Conservation (phyloP, 352 stramenopile genomes). For the Aphanomyces astaci region DNA sequence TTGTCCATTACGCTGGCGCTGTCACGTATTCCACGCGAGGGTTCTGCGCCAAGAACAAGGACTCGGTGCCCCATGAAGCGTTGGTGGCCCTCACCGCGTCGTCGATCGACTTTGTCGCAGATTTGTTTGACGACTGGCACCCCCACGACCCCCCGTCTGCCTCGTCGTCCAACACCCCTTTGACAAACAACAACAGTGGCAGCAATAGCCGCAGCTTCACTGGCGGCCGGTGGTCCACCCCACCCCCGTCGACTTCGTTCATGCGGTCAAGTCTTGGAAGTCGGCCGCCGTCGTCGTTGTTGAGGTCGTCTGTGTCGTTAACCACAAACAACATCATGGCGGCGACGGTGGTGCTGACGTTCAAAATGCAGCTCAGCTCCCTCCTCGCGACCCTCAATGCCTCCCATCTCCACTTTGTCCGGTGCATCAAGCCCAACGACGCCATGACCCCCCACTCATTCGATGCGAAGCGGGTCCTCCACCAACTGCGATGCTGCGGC, state of each 20-base stretch:
- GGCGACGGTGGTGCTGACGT: conserved; percentile 83
- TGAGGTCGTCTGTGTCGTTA: conserved; percentile 40
- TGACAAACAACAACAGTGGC: background rate
- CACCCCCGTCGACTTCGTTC: background rate
- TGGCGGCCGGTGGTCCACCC: background rate
- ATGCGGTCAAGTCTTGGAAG: background rate
- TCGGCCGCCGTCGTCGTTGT: conserved; percentile 63
- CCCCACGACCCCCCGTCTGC: conserved; percentile 31
- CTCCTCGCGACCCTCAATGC: conserved; percentile 92
- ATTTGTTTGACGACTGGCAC: conserved; percentile 77
- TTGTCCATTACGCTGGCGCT: conserved; percentile 79
- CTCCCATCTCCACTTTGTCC: conserved; percentile 90
- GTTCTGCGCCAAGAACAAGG: conserved; percentile 88
- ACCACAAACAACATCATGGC: conserved; percentile 35
- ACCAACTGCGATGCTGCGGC: conserved; percentile 81
- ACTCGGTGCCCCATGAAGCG: conserved; percentile 78
- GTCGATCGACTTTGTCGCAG: conserved; percentile 51
- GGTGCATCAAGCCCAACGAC: conserved; percentile 87
- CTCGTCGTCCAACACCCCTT: too few relatives aligned
- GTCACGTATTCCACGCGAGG: conserved; percentile 74
- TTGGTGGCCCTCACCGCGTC: conserved; percentile 65
- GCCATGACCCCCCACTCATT: conserved; percentile 51
- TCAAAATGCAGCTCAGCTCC: conserved; percentile 88
- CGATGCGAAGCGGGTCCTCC: conserved; percentile 53
- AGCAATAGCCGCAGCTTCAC: background rate